A percentile compares a stretch with the other conserved stretches of the same genome.
Conservation (phyloP, 2,329 filamentous ascomycete genomes). For the Fusarium setosum region DNA sequence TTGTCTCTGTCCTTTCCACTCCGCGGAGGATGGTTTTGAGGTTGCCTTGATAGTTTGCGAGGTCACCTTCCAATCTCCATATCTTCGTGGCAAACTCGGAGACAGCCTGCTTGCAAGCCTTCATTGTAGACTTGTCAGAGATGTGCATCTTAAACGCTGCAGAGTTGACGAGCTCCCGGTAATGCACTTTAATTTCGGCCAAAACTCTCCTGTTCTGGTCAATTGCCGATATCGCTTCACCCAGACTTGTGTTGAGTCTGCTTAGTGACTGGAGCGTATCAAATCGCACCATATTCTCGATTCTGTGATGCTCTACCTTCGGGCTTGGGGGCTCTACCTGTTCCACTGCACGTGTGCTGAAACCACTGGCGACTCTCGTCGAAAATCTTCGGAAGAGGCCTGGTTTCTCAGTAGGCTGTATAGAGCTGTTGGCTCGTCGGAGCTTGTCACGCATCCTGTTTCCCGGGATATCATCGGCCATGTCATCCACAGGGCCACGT, state of each 20-base stretch:
- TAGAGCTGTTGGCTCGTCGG: background rate
- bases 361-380: background rate
- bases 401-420: background rate
- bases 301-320: background rate
- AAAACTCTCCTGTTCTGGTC: background rate
- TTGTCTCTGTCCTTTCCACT: background rate
- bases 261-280: background rate
- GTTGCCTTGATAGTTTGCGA: constrained; percentile 7
- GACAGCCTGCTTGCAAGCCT: background rate
- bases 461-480: background rate
- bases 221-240: background rate
- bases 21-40: background rate
- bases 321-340: background rate
- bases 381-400: background rate
- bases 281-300: background rate
- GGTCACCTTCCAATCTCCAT: background rate
- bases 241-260: background rate
- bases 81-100: background rate
- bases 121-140: background rate
- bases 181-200: background rate
- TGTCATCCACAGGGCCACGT: background rate
- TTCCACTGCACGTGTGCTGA: background rate
- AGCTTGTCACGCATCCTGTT: background rate
- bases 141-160: background rate
- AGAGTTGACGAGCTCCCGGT: background rate